Evolutionary conservation across 768 basidiomycete species (phyloP), one percentile per base, ranked within the genome.

Genomic region (Pleurotus cornucopiae): DNA sequence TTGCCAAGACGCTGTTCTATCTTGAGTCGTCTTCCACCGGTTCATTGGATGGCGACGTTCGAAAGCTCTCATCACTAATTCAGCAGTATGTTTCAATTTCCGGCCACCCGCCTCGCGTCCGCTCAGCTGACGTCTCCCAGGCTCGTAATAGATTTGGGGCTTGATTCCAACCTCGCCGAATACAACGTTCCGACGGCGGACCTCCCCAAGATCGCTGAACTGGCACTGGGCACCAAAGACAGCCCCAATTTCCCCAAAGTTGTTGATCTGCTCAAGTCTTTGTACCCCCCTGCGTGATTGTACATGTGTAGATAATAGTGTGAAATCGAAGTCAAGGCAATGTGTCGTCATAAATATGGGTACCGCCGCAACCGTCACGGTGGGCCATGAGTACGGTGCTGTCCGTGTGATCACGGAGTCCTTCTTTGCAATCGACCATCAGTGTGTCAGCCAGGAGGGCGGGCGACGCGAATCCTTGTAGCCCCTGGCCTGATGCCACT

Each of bases 181-280:
- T 88, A 88, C 69, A 81, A 81, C 1, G 86, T 91, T 1, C 87
- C 88, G 6, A 74, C 60, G 45, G 73, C 71, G 46, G 80, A 89
- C 60, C 54, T 88, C 3, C 64, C 72, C 6, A 72, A 67, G 43
- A 80, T 91, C 58, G 85, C 87, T 6, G 71, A 69, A 57, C 66
- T 66, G 38, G 79, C 76, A 6, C 63, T 83, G 49, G 78, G 78
- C 16, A 70, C 68, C 14, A 68, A 72, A 57, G 72, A 75, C 41
- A 69, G 81, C 58, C 70, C 72, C 13, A 57, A 64, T 40, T 57
- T 71, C 37, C 69, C 70, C 2, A 72, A 69, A 49, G 77, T 85
- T 4, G 73, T 82, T 16, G 69, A 76, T 43, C 56, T 86, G 61
- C 63, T 89, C 23, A 75, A 84, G 51, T 65, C 65, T 4, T 64